These are phyloP conservation scores for Ceratocystis smalleyi DNA, from an alignment of 2,329 filamentous ascomycete genomes.

Conservation along the genomic window DNA sequence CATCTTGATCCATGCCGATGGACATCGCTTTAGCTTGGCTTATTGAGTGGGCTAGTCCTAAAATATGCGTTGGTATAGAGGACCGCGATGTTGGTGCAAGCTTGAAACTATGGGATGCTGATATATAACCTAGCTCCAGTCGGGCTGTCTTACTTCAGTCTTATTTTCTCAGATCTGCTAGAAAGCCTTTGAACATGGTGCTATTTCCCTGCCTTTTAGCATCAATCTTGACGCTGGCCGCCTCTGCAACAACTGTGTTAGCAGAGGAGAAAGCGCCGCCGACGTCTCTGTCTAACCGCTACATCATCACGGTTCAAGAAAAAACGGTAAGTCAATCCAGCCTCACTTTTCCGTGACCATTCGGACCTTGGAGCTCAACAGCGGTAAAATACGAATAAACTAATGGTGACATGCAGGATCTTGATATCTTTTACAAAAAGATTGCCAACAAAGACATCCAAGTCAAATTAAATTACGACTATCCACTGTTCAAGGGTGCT, in stretches of 20 bases:
- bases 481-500: conserved; percentile 37
- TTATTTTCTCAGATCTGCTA: neutral
- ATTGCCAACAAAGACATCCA: conserved; percentile 27
- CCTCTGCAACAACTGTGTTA: conserved; percentile 20
- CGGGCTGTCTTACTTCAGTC: no score
- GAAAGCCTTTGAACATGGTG: conserved; percentile 22
- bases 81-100: no score
- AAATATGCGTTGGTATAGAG: neutral
- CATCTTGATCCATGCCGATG: neutral
- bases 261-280: neutral
- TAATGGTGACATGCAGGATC: conserved; percentile 25
- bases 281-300: conserved; percentile 29
- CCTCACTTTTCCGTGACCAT: neutral
- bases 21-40: neutral
- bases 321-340: conserved; percentile 26
- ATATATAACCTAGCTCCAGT: neutral
- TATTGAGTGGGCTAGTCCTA: neutral
- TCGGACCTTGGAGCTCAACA: neutral
- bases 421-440: conserved; percentile 26
- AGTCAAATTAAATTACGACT: conserved; percentile 34
- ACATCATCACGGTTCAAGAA: conserved; percentile 39
- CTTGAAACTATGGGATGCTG: neutral
- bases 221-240: conserved; percentile 26
- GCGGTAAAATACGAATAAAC: neutral
- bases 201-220: conserved; percentile 24